A percentile compares a stretch with the other conserved stretches of the same genome.
Conservation (phyloP, 176 grass and related monocot species). For the Oropetium thomaeum region DNA sequence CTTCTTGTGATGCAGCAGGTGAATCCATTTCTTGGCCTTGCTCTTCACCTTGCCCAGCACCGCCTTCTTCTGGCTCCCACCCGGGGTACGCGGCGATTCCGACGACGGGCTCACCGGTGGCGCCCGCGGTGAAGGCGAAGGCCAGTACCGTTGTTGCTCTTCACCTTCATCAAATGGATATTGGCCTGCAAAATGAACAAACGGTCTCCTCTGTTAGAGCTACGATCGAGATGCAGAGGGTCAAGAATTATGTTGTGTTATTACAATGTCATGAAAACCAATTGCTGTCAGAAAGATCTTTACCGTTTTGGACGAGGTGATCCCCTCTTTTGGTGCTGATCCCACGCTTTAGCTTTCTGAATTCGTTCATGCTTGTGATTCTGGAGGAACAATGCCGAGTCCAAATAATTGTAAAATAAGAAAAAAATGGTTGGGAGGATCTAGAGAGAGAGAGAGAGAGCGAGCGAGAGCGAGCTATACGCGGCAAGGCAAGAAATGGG, state of each 20-base stretch:
- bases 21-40: conserved; percentile 76
- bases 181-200: conserved; percentile 40
- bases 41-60: conserved; percentile 65
- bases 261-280: background rate
- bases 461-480: conserved; percentile 16
- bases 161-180: conserved; percentile 45
- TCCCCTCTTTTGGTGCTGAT: conserved; percentile 39
- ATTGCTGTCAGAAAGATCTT: background rate
- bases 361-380: conserved; percentile 24
- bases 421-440: conserved; percentile 37
- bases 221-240: background rate
- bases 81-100: conserved; percentile 37
- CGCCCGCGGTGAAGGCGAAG: conserved; percentile 46
- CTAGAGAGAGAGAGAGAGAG: too few relatives aligned
- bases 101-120: conserved; percentile 39
- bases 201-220: background rate
- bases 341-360: conserved; percentile 36
- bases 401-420: too few relatives aligned
- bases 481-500: conserved; percentile 22
- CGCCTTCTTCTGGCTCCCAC: conserved; percentile 53
- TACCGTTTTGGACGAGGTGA: conserved; percentile 32
- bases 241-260: background rate
- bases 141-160: conserved; percentile 46
- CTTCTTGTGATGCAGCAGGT: conserved; percentile 62
- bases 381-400: background rate